Evolutionary conservation across 345 rosid species (phyloP), one percentile per base, ranked within the genome.

Genomic region (Sonneratia alba): DNA sequence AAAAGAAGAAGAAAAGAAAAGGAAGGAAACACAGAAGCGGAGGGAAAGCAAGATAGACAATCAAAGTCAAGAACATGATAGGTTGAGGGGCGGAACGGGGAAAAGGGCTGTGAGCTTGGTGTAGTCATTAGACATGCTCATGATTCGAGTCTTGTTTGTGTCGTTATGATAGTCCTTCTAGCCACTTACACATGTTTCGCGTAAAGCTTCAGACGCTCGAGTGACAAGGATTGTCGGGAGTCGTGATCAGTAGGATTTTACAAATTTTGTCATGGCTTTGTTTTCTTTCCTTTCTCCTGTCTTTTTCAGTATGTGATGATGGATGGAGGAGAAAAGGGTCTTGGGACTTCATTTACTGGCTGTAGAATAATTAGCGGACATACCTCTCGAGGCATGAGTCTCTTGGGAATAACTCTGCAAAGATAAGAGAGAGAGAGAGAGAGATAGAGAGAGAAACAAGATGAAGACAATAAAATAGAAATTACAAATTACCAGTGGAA

Each of bases 311-410:
- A 10, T 56, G 56, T 49, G 8, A 55, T 70, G 32, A 27, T 27
- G 32, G 32, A 27, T 27, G 32, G 32, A 27, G 18, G 45, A 42
- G 72, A 65, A 83, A 80, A 86, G 78, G 84, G 75, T 80, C 36
- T 24, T 24, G 71, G 76, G 84, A 62, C 81, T 85, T 82, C 56
- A 36, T 67, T 73, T 77, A 62, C 78, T 69, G 75, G 88, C 49
- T 49, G 66, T 69, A 76, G 65, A 24, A 61, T 61, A 61, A 61
- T 42, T 42, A 9, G 76, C 81, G 81, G 83, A 85, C 96, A 86
- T 86, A 96, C 99, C 99, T 96, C 98, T 88, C 95, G 94, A 84
- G 97, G 99, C 99, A 92, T 92, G 91, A 96, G 97, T 84, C 97
- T 96, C 95, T 91, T 92, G 88, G 99, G 99, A 87, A 96, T 96